Conservation (phyloP, 2,329 filamentous ascomycete species). For the Aureobasidium sp. region DNA sequence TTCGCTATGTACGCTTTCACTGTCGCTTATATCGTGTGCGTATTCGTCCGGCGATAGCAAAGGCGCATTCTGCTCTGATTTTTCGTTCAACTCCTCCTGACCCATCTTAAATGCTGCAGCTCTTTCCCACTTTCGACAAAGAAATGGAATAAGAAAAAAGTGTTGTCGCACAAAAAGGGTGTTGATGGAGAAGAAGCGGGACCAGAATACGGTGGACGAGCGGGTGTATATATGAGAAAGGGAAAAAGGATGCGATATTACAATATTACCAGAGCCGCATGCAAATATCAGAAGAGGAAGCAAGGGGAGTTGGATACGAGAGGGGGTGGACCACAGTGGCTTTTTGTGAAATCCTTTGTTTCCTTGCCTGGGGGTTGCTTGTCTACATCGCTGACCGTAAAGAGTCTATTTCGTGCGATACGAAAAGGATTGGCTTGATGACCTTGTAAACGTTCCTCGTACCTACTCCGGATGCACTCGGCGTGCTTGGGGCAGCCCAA, state of each 20-base stretch:
- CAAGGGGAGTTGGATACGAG: constrained; percentile 2
- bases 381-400: too few species aligned
- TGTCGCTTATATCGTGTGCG: neutral
- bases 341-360: neutral
- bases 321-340: neutral
- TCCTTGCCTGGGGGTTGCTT: neutral
- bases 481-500: too few species aligned
- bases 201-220: neutral
- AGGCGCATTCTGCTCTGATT: constrained; percentile 3
- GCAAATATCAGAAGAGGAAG: neutral
- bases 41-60: constrained; percentile 1
- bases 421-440: too few species aligned
- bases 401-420: too few species aligned
- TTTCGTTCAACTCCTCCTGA: neutral
- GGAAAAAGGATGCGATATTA: neutral
- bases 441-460: too few species aligned
- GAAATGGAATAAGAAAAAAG: neutral
- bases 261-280: neutral
- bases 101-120: neutral
- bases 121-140: neutral
- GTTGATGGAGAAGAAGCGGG: neutral
- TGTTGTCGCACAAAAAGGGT: neutral
- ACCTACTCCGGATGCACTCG: too few species aligned
- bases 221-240: neutral
- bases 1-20: neutral